Evolutionary conservation across 2,329 filamentous ascomycete species (phyloP).

Genomic region (Allantophomopsis lycopodina): DNA sequence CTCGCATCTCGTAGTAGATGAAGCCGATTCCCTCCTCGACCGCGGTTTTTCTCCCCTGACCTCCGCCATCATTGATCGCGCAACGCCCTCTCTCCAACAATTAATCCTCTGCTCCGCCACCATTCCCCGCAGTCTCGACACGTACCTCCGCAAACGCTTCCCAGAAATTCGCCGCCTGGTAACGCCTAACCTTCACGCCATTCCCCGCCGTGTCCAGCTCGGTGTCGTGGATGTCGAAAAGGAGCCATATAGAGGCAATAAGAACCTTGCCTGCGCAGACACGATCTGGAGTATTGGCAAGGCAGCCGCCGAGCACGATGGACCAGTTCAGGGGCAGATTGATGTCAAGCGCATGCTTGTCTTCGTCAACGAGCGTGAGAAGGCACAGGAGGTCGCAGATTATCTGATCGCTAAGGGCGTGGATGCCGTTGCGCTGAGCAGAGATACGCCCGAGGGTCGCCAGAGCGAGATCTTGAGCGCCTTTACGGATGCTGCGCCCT

Average conservation of each 20-base stretch:
- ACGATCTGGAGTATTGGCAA: conserved; percentile 89
- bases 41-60: conserved; percentile 82
- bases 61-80: conserved; percentile 67
- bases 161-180: conserved; percentile 76
- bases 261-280: conserved; percentile 84
- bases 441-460: conserved; percentile 68
- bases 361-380: conserved; percentile 93
- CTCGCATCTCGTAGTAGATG: conserved; percentile 78
- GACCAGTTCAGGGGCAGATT: conserved; percentile 36
- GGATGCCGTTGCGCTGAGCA: conserved; percentile 70
- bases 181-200: conserved; percentile 91
- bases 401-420: conserved; percentile 79
- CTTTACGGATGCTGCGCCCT: conserved; percentile 44
- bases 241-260: conserved; percentile 89
- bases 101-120: conserved; percentile 91
- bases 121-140: conserved; percentile 81
- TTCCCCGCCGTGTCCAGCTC: conserved; percentile 86
- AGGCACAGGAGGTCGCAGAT: conserved; percentile 64
- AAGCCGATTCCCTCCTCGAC: conserved; percentile 92
- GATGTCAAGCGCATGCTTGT: conserved; percentile 80
- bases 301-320: conserved; percentile 47
- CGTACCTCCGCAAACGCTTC: conserved; percentile 67
- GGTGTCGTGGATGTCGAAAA: conserved; percentile 85
- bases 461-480: conserved; percentile 63
- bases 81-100: conserved; percentile 69